These are phyloP conservation scores for Echinochloa phyllopogon DNA, from an alignment of 176 grass and related monocot species.

Conservation along the genomic window DNA sequence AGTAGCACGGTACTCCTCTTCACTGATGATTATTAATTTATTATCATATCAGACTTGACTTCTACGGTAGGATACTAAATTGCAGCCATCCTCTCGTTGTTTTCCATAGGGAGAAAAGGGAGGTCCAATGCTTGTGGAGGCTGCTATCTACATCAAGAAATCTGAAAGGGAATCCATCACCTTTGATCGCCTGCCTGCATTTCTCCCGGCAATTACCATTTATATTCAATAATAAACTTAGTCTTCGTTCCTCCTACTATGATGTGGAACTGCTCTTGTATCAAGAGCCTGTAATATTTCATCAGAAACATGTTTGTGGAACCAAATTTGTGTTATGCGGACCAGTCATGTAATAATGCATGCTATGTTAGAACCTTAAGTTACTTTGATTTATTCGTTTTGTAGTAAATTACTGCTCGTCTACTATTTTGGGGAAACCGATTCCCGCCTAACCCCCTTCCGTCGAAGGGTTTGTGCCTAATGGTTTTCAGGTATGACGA, in stretches of 20 bases:
- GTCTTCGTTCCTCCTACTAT: neutral
- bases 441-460: too few species aligned
- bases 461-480: too few species aligned
- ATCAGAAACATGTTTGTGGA: slow-evolving; percentile 13
- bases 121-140: slow-evolving; percentile 6
- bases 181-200: slow-evolving; percentile 12
- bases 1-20: slow-evolving; percentile 26
- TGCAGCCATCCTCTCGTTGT: neutral
- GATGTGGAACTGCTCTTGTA: slow-evolving; percentile 14
- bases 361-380: slow-evolving; percentile 16
- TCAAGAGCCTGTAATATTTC: slow-evolving; percentile 38
- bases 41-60: neutral
- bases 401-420: slow-evolving; percentile 8
- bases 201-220: slow-evolving; percentile 22
- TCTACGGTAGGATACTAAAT: neutral
- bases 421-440: neutral
- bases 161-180: slow-evolving; percentile 6
- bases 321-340: slow-evolving; percentile 2
- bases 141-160: slow-evolving; percentile 17
- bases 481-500: too few species aligned
- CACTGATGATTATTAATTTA: neutral
- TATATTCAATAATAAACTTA: neutral
- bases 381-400: slow-evolving; percentile 28
- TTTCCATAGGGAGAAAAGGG: slow-evolving; percentile 30
- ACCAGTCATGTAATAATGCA: slow-evolving; percentile 1